Base-by-base conservation (phyloP, 306 rosid genomes). In the Sesbania bispinosa region DNA sequence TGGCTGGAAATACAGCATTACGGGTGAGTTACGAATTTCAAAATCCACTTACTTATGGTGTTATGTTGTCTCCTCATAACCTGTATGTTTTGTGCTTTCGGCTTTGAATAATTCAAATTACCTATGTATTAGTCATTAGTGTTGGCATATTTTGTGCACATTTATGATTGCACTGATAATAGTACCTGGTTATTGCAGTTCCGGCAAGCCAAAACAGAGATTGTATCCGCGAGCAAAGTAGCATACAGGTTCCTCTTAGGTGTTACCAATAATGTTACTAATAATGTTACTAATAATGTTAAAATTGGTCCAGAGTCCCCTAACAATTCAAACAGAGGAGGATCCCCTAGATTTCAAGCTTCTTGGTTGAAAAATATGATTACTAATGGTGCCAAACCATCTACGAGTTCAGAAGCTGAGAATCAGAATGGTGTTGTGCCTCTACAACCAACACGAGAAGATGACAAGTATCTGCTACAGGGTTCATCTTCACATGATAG, bases 191-290 rank as follows among this genome's bases (percentile, higher is more conserved):
- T 54, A 45, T 81, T 86, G 87, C 93, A 95, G 99, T 81, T 95
- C 6, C 92, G 89, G 62, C 97, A 95, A 85, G 99, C 99, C 5
- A 95, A 89, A 81, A 88, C 97, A 15, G 96, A 95, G 89, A 89
- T 95, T 47, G 84, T 91, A 41, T 59, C 96, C 0, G 99, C 97
- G 1, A 92, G 99, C 91, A 95, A 88, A 84, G 97, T 95, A 66
- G 99, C 99, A 10, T 95, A 91, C 71, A 84, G 93, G 57, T 95
- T 92, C 81, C 83, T 95, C 24, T 11, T 72, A 10, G 97, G 97
- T 14, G 96, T 88, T 52, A n/a, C n/a, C n/a, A n/a, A n/a, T n/a
- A n/a, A n/a, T n/a, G n/a, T n/a, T n/a, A 81, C 98, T 2, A 90
- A 79, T 71, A 93, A 90, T 27, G 94, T 88, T 23, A 79, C 96